Evolutionary conservation across 2,329 filamentous ascomycete genomes (phyloP).

Genomic region (Dissoconium aciculare): DNA sequence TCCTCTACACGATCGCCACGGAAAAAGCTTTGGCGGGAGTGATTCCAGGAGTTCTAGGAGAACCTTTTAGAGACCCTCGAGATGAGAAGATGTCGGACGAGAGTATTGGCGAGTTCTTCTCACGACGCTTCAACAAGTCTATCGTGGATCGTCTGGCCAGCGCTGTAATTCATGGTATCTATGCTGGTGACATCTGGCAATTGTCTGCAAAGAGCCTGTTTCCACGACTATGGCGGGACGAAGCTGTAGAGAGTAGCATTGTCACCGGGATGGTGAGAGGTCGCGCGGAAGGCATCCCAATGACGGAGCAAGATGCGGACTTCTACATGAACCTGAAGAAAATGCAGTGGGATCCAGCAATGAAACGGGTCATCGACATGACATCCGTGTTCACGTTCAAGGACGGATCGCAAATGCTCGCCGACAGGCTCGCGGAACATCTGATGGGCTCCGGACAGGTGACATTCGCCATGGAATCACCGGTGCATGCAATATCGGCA

Average conservation of each 20-base stretch:
- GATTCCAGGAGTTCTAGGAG: constrained; percentile 24
- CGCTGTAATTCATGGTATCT: constrained; percentile 70
- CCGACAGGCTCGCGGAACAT: constrained; percentile 23
- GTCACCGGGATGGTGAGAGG: constrained; percentile 18
- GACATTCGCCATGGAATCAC: constrained; percentile 25
- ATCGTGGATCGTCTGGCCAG: constrained; percentile 61
- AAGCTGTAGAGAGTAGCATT: constrained; percentile 31
- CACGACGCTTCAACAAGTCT: constrained; percentile 37
- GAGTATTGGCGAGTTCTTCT: constrained; percentile 54
- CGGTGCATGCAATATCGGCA: constrained; percentile 34
- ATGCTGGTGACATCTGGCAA: constrained; percentile 73
- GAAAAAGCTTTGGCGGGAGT: constrained; percentile 31
- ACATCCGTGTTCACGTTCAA: constrained; percentile 31
- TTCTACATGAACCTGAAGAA: constrained; percentile 21
- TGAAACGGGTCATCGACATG: constrained; percentile 21
- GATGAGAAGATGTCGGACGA: constrained; percentile 42
- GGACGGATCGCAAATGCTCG: constrained; percentile 29
- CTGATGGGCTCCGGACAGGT: constrained; percentile 27
- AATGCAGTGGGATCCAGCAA: constrained; percentile 22
- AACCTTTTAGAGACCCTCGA: constrained; percentile 19
- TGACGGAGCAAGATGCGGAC: constrained; percentile 23
- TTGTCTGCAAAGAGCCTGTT: constrained; percentile 57
- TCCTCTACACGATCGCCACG: constrained; percentile 17
- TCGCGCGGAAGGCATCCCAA: constrained; percentile 20
- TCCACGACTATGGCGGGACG: constrained; percentile 35